These are phyloP conservation scores for Coprinellus aureogranulatus DNA, from an alignment of 768 basidiomycete species.

Conservation along the genomic window DNA sequence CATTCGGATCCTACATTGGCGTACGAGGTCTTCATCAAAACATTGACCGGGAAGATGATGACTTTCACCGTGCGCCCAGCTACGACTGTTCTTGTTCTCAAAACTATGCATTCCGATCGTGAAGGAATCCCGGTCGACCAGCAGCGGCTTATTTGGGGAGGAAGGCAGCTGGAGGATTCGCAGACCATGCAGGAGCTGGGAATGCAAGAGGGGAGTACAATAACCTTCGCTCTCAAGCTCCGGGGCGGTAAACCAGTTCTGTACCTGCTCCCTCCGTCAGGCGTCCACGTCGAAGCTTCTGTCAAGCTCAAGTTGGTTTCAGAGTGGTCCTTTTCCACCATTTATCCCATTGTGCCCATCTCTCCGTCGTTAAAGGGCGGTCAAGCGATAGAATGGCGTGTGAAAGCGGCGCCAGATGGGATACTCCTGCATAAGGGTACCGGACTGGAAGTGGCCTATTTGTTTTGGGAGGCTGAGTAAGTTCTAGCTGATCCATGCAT, in stretches of 20 bases:
- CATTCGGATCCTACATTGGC: too few species aligned
- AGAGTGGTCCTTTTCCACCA: conserved; percentile 31
- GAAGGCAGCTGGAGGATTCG: conserved; percentile 78
- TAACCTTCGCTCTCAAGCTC: conserved; percentile 64
- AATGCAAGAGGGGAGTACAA: conserved; percentile 72
- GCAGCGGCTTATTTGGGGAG: conserved; percentile 73
- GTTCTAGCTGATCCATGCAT: too few species aligned
- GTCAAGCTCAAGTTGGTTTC: conserved; percentile 29
- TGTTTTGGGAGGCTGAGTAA: conserved; percentile 39
- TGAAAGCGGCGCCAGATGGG: conserved; percentile 26
- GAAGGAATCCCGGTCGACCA: conserved; percentile 62
- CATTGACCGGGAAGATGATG: too few species aligned
- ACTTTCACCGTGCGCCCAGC: conserved; percentile 17
- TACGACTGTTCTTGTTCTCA: too few species aligned
- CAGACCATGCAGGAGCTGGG: conserved; percentile 64
- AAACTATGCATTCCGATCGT: conserved; percentile 23
- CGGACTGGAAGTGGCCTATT: conserved; percentile 28
- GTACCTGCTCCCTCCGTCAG: conserved; percentile 32
- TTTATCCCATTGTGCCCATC: conserved; percentile 33
- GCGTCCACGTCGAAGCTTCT: conserved; percentile 17
- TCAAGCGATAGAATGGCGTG: conserved; percentile 30
- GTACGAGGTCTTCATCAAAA: too few species aligned
- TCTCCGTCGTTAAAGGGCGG: conserved; percentile 14
- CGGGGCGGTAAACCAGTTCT: conserved; percentile 40
- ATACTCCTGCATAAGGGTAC: conserved; percentile 27